Conservation (phyloP, 2,329 filamentous ascomycete genomes). For the Chrysosporium queenslandicum region DNA sequence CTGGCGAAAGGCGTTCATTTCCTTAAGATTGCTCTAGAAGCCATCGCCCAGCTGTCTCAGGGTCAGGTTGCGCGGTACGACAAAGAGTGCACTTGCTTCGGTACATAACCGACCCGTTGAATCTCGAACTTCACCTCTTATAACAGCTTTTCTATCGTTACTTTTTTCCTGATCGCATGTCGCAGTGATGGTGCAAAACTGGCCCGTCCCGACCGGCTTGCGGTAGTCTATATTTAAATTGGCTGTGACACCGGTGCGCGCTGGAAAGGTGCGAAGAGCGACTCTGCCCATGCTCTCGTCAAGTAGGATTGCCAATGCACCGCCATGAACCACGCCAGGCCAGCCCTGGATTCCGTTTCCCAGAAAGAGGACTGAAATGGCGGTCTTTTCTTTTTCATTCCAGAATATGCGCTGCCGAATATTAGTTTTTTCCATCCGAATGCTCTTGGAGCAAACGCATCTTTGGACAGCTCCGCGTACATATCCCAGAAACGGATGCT, state of each 20-base stretch:
- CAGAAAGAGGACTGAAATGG: slow-evolving; percentile 57
- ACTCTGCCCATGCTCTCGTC: slow-evolving; percentile 61
- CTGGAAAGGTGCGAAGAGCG: slow-evolving; percentile 42
- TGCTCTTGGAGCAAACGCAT: too few species aligned
- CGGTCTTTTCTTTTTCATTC: slow-evolving; percentile 48
- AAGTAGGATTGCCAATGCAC: slow-evolving; percentile 56
- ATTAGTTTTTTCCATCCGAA: too few species aligned
- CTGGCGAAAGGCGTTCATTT: too few species aligned
- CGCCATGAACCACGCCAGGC: slow-evolving; percentile 63
- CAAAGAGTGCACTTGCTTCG: slow-evolving; percentile 49
- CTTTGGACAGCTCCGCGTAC: not conserved
- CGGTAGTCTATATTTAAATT: slow-evolving; percentile 53
- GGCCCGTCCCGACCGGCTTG: slow-evolving; percentile 48
- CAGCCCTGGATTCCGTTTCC: slow-evolving; percentile 57
- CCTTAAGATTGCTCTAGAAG: slow-evolving; percentile 23
- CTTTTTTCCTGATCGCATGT: slow-evolving; percentile 35
- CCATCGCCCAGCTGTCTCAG: slow-evolving; percentile 33
- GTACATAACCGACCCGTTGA: slow-evolving; percentile 48
- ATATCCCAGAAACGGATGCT: too few species aligned
- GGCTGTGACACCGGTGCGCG: slow-evolving; percentile 46
- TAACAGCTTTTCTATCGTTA: slow-evolving; percentile 32
- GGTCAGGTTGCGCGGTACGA: slow-evolving; percentile 45
- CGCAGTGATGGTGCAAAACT: slow-evolving; percentile 53
- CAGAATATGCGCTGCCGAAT: slow-evolving; percentile 51
- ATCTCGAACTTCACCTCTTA: slow-evolving; percentile 29